phyloP scores from a whole-genome alignment of 2,329 filamentous ascomycete species.

The Colletotrichum sp. region DNA sequence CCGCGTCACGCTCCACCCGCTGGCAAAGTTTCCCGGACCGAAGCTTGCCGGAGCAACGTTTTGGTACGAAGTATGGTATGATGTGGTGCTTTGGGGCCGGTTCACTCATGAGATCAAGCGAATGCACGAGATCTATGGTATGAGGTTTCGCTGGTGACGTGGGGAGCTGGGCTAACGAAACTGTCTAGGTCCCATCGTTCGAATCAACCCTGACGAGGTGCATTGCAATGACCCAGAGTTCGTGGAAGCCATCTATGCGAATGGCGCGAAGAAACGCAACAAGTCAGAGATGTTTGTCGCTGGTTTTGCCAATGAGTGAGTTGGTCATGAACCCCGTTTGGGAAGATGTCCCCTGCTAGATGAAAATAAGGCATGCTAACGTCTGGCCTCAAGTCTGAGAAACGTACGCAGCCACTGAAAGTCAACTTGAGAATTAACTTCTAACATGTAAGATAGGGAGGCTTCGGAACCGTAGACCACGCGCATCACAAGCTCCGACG shows the following conservation, averaged over 20 bases:
- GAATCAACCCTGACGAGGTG: conserved; percentile 42
- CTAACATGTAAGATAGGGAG: neutral
- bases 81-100: conserved; percentile 21
- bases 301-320: neutral
- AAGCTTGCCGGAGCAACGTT: conserved; percentile 21
- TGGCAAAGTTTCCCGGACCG: conserved; percentile 25
- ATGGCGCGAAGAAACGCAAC: conserved; percentile 5
- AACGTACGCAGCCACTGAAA: neutral
- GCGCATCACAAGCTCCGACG: conserved; percentile 35
- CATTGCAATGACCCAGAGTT: conserved; percentile 40
- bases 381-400: neutral
- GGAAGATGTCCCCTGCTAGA: neutral
- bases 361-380: neutral
- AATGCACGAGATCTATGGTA: conserved; percentile 33
- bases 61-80: conserved; percentile 26
- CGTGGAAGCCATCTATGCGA: conserved; percentile 39
- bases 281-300: neutral
- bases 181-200: conserved; percentile 35
- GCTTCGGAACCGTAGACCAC: conserved; percentile 35
- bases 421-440: neutral
- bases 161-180: neutral
- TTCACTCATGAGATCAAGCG: conserved; percentile 23
- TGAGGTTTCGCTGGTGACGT: neutral
- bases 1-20: conserved; percentile 21
- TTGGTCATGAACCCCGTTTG: neutral